A percentile compares a stretch with the other conserved stretches of the same genome.
Evolutionary conservation across 805 yeast genomes (phyloP).

Genomic region (Candida ficus): DNA sequence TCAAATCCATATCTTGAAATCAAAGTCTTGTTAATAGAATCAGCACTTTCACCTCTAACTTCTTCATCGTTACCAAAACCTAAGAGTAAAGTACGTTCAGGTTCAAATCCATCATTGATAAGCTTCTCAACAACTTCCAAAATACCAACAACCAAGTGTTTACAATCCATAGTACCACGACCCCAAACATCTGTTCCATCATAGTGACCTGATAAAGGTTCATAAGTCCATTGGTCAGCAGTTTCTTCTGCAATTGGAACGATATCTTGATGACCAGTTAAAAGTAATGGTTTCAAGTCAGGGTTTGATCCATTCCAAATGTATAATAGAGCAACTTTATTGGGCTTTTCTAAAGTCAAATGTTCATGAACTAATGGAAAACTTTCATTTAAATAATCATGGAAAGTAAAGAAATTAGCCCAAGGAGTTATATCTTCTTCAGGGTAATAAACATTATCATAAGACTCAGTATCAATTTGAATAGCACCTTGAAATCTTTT

Average conservation of each 20-base stretch:
- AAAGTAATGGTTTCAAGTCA: slow-evolving; percentile 55
- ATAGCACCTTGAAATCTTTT: slow-evolving; percentile 51
- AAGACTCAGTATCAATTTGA: slow-evolving; percentile 56
- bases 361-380: slow-evolving; percentile 50
- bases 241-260: slow-evolving; percentile 73
- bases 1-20: slow-evolving; percentile 53
- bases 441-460: slow-evolving; percentile 38
- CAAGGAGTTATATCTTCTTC: slow-evolving; percentile 28
- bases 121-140: slow-evolving; percentile 58
- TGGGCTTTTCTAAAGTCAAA: slow-evolving; percentile 48
- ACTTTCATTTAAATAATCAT: slow-evolving; percentile 43
- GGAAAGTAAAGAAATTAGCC: slow-evolving; percentile 31
- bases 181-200: slow-evolving; percentile 69
- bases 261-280: slow-evolving; percentile 81
- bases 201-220: slow-evolving; percentile 61
- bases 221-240: slow-evolving; percentile 54
- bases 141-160: slow-evolving; percentile 59
- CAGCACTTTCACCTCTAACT: slow-evolving; percentile 36
- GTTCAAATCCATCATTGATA: slow-evolving; percentile 43
- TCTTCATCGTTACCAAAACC: slow-evolving; percentile 83
- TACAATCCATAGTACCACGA: slow-evolving; percentile 73
- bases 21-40: slow-evolving; percentile 38
- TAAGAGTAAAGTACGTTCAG: slow-evolving; percentile 54
- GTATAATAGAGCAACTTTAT: slow-evolving; percentile 58
- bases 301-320: slow-evolving; percentile 58